phyloP scores from a whole-genome alignment of 208 protist species.

The Crithidia brevicula region DNA sequence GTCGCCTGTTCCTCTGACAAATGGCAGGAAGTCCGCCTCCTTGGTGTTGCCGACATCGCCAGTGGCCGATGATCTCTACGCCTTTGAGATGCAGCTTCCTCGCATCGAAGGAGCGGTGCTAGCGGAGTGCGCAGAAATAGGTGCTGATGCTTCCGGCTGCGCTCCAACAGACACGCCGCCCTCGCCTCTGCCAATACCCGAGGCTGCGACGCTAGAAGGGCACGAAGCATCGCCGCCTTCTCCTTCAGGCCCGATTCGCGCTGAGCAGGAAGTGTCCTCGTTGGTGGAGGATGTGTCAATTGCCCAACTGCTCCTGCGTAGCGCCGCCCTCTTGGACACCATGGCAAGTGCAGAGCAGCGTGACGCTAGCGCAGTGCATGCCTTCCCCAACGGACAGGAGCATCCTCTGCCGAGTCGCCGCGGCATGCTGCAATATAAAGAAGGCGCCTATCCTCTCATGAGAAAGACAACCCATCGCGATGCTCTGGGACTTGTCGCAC shows the following conservation, averaged over 20 bases:
- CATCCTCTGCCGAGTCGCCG: neutral
- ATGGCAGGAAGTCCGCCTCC: too few relatives aligned
- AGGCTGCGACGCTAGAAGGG: neutral
- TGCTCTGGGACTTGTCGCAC: conserved; percentile 35
- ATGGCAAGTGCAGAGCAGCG: conserved; percentile 29
- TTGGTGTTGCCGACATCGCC: too few relatives aligned
- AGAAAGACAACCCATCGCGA: conserved; percentile 13
- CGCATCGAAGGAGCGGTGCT: neutral
- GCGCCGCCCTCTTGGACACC: conserved; percentile 32
- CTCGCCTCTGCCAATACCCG: too few relatives aligned
- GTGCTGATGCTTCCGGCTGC: too few relatives aligned
- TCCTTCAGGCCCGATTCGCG: too few relatives aligned
- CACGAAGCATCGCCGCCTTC: too few relatives aligned
- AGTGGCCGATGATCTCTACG: conserved; percentile 39
- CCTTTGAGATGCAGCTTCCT: conserved; percentile 61
- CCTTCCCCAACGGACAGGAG: neutral
- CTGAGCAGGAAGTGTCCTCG: neutral
- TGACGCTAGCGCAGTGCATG: neutral
- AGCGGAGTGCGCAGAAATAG: neutral
- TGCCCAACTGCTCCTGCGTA: conserved; percentile 15
- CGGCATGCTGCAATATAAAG: neutral
- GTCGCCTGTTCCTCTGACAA: too few relatives aligned
- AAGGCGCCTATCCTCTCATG: neutral
- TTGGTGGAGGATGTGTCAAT: neutral
- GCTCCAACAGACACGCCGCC: too few relatives aligned